These are phyloP conservation scores for Sporisorium graminicola DNA, from an alignment of 1,284 basidiomycete genomes.

Conservation along the genomic window DNA sequence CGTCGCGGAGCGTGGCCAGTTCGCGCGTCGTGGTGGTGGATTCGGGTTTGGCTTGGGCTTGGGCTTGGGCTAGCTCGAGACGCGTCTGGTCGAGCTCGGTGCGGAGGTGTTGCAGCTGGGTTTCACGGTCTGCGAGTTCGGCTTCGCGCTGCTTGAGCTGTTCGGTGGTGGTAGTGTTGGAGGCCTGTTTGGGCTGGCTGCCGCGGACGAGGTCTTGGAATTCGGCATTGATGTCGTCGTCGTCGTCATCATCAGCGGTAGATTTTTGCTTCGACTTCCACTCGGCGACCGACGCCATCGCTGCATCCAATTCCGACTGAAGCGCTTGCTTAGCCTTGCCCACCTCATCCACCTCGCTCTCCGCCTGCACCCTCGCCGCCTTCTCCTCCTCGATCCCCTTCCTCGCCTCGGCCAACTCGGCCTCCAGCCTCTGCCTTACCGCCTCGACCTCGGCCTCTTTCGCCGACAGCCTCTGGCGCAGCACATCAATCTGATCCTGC, in stretches of 20 bases:
- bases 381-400: constrained; percentile 9
- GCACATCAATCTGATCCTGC: constrained; percentile 37
- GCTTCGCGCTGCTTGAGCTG: constrained; percentile 19
- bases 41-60: not conserved
- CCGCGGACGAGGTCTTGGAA: constrained; percentile 36
- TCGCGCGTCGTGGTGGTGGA: too few species aligned
- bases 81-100: constrained; percentile 19
- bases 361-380: not conserved
- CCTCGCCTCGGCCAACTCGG: constrained; percentile 20
- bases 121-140: constrained; percentile 5
- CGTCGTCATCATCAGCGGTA: constrained; percentile 9
- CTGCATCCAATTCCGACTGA: constrained; percentile 15
- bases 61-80: constrained; percentile 10
- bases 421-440: constrained; percentile 16
- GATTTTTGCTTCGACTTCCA: constrained; percentile 22
- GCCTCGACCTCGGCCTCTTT: constrained; percentile 32
- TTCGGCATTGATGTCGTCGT: constrained; percentile 39
- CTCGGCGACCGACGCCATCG: constrained; percentile 14
- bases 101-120: constrained; percentile 18
- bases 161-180: not conserved
- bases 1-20: constrained; percentile 29
- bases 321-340: constrained; percentile 11
- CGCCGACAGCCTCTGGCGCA: constrained; percentile 24
- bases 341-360: not conserved
- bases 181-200: too few species aligned